Percentiles rank a stretch among this genome's conserved stretches.
These are phyloP conservation scores for Fusarium miscanthi DNA, from an alignment of 2,329 filamentous ascomycete species.

Conservation along the genomic window DNA sequence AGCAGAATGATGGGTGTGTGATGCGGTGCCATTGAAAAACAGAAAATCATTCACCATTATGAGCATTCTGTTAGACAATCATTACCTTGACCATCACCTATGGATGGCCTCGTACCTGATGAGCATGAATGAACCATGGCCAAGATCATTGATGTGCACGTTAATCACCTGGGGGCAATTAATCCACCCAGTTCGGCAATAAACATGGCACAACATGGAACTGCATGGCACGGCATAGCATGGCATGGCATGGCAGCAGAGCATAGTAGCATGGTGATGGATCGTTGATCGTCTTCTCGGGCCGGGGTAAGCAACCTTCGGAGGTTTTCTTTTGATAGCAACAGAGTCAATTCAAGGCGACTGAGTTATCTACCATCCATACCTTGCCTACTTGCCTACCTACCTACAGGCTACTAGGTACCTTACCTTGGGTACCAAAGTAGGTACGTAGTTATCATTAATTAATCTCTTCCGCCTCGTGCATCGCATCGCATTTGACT, in stretches of 20 bases:
- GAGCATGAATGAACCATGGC: slow-evolving; percentile 11
- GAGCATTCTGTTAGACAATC: slow-evolving; percentile 9
- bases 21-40: slow-evolving; percentile 25
- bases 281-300: slow-evolving; percentile 24
- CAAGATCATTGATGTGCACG: slow-evolving; percentile 9
- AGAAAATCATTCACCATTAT: not conserved
- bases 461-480: slow-evolving; percentile 17
- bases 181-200: slow-evolving; percentile 17
- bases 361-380: not conserved
- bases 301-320: slow-evolving; percentile 32
- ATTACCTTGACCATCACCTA: slow-evolving; percentile 11
- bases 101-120: slow-evolving; percentile 27
- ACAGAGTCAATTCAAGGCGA: slow-evolving; percentile 6
- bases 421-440: too few species aligned
- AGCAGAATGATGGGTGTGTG: slow-evolving; percentile 37
- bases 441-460: not conserved
- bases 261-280: slow-evolving; percentile 23
- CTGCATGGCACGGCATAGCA: not conserved
- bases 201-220: slow-evolving; percentile 8
- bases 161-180: slow-evolving; percentile 24
- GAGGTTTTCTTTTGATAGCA: slow-evolving; percentile 31
- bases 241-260: not conserved
- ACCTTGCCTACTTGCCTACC: too few species aligned
- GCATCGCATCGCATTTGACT: not conserved
- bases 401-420: not conserved